Evolutionary conservation across 2,329 filamentous ascomycete genomes (phyloP).

Genomic region (Cladophialophora immunda): DNA sequence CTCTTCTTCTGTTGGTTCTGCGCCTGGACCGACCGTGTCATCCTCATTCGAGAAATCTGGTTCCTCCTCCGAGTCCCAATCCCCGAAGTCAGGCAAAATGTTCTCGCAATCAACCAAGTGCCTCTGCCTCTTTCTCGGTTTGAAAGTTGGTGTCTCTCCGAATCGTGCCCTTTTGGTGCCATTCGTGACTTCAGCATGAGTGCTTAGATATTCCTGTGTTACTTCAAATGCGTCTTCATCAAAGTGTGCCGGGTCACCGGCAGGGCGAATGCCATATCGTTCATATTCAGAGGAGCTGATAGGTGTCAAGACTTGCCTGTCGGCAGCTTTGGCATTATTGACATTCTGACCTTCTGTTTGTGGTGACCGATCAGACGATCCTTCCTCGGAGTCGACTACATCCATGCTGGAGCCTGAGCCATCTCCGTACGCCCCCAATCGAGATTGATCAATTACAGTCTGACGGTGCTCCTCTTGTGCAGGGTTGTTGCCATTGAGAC

Average conservation of each 20-base stretch:
- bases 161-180: slow-evolving; percentile 36
- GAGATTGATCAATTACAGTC: slow-evolving; percentile 30
- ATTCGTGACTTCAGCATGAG: slow-evolving; percentile 32
- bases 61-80: slow-evolving; percentile 33
- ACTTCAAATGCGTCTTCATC: slow-evolving; percentile 48
- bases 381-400: slow-evolving; percentile 6
- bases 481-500: neutral
- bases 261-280: slow-evolving; percentile 43
- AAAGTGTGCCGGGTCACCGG: slow-evolving; percentile 38
- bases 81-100: slow-evolving; percentile 33
- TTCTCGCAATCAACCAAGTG: slow-evolving; percentile 36
- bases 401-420: slow-evolving; percentile 6
- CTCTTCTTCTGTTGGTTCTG: slow-evolving; percentile 17
- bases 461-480: slow-evolving; percentile 16
- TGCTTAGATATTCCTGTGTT: slow-evolving; percentile 44
- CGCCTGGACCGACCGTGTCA: neutral
- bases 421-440: slow-evolving; percentile 10
- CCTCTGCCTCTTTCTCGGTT: slow-evolving; percentile 35
- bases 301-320: slow-evolving; percentile 23
- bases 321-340: neutral
- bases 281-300: slow-evolving; percentile 43
- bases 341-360: neutral
- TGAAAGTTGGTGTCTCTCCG: slow-evolving; percentile 19
- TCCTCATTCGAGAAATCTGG: slow-evolving; percentile 23
- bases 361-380: neutral